A percentile compares a stretch with the other conserved stretches of the same genome.
These are phyloP conservation scores for Lanmaoa pseudosensibilis DNA, from an alignment of 768 basidiomycete genomes.

Conservation along the genomic window DNA sequence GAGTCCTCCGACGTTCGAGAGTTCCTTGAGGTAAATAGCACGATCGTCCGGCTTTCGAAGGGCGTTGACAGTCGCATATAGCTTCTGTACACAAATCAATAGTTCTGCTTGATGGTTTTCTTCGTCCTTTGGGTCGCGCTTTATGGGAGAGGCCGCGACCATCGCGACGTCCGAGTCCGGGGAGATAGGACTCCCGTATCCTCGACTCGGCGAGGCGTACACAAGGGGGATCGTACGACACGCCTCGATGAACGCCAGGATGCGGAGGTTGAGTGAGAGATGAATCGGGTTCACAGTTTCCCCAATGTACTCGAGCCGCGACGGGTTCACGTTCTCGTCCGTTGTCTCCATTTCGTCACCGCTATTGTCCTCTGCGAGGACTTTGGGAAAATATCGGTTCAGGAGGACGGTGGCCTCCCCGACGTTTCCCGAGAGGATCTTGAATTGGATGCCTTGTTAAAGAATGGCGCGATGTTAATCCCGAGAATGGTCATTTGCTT, in stretches of 20 bases:
- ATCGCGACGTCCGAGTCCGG: slow-evolving; percentile 12
- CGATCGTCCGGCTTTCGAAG: slow-evolving; percentile 58
- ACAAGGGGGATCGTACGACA: slow-evolving; percentile 70
- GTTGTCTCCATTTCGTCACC: slow-evolving; percentile 16
- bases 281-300: slow-evolving; percentile 74
- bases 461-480: not conserved
- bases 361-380: slow-evolving; percentile 43
- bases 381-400: slow-evolving; percentile 71
- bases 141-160: slow-evolving; percentile 1
- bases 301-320: slow-evolving; percentile 48
- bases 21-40: slow-evolving; percentile 63
- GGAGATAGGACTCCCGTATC: slow-evolving; percentile 5
- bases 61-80: slow-evolving; percentile 60
- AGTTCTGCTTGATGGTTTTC: slow-evolving; percentile 48
- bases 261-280: slow-evolving; percentile 79
- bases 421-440: slow-evolving; percentile 75
- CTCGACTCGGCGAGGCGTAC: slow-evolving; percentile 32
- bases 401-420: slow-evolving; percentile 67
- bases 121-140: slow-evolving; percentile 31
- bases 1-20: slow-evolving; percentile 71
- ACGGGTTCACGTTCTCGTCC: slow-evolving; percentile 29
- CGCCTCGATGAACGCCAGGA: slow-evolving; percentile 84
- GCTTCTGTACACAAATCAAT: slow-evolving; percentile 60
- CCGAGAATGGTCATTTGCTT: not conserved
- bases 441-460: slow-evolving; percentile 60